Evolutionary conservation across 805 yeast species (phyloP).

Genomic region (Naumovozyma baii): DNA sequence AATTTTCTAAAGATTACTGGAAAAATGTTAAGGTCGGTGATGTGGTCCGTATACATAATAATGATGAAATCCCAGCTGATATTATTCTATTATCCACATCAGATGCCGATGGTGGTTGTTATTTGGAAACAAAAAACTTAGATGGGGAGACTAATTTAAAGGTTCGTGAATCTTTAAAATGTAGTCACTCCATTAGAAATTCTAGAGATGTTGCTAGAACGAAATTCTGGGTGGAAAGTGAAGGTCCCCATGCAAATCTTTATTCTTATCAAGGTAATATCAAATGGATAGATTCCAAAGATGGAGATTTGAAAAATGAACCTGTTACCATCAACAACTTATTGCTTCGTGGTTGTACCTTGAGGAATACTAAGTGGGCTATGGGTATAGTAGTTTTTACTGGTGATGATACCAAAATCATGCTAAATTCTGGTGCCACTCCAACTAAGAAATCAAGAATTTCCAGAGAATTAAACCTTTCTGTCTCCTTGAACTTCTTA

Average conservation of each 20-base stretch:
- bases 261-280: slow-evolving; percentile 70
- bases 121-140: slow-evolving; percentile 69
- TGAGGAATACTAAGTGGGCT: slow-evolving; percentile 77
- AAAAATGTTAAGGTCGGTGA: slow-evolving; percentile 67
- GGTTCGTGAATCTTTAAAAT: slow-evolving; percentile 63
- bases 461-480: slow-evolving; percentile 59
- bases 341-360: slow-evolving; percentile 64
- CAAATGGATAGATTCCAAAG: slow-evolving; percentile 35
- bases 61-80: slow-evolving; percentile 79
- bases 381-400: slow-evolving; percentile 69
- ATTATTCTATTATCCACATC: slow-evolving; percentile 53
- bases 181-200: slow-evolving; percentile 41
- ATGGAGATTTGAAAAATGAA: slow-evolving; percentile 36
- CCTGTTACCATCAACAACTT: slow-evolving; percentile 61
- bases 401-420: slow-evolving; percentile 71
- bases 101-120: slow-evolving; percentile 61
- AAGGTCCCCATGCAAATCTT: slow-evolving; percentile 73
- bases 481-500: slow-evolving; percentile 57
- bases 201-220: slow-evolving; percentile 41
- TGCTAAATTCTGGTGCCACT: slow-evolving; percentile 71
- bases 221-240: slow-evolving; percentile 65
- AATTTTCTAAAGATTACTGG: slow-evolving; percentile 40
- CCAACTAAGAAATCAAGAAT: slow-evolving; percentile 72
- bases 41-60: slow-evolving; percentile 54
- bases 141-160: slow-evolving; percentile 78